Percentiles rank a stretch among this genome's conserved stretches.
phyloP scores from a whole-genome alignment of 1,139 yeast genomes.

The Saccharomyces hybrid region DNA sequence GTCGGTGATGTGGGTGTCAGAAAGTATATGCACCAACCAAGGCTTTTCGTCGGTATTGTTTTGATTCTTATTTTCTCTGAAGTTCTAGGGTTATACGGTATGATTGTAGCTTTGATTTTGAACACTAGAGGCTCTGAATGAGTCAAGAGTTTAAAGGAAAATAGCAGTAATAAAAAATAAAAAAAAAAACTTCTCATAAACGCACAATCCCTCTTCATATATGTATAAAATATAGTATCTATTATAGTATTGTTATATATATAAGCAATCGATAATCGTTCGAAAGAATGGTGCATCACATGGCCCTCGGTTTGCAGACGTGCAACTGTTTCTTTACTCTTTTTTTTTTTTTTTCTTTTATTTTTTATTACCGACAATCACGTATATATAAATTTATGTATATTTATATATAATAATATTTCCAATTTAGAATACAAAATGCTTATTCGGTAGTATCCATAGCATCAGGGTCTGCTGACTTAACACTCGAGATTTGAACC shows the following conservation, averaged over 20 bases:
- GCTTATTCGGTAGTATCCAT: conserved; percentile 29
- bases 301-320: background rate
- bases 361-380: background rate
- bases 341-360: background rate
- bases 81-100: conserved; percentile 93
- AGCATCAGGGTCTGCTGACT: conserved; percentile 14
- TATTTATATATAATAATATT: conserved; percentile 2
- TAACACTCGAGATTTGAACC: conserved; percentile 41
- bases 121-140: conserved; percentile 75
- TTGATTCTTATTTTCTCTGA: conserved; percentile 96
- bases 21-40: conserved; percentile 92
- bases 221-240: background rate
- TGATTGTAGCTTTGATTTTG: conserved; percentile 82
- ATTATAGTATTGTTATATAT: conserved; percentile 1
- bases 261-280: conserved; percentile 1
- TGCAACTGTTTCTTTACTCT: background rate
- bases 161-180: background rate
- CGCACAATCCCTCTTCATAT: background rate
- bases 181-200: background rate
- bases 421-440: background rate
- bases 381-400: conserved; percentile 1
- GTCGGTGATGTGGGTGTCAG: conserved; percentile 99
- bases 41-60: conserved; percentile 87
- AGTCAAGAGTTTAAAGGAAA: background rate
- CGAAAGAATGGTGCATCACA: background rate